Percentiles rank a stretch among this genome's conserved stretches.
These are phyloP conservation scores for Candida broadrunensis DNA, from an alignment of 805 yeast species.

Conservation along the genomic window DNA sequence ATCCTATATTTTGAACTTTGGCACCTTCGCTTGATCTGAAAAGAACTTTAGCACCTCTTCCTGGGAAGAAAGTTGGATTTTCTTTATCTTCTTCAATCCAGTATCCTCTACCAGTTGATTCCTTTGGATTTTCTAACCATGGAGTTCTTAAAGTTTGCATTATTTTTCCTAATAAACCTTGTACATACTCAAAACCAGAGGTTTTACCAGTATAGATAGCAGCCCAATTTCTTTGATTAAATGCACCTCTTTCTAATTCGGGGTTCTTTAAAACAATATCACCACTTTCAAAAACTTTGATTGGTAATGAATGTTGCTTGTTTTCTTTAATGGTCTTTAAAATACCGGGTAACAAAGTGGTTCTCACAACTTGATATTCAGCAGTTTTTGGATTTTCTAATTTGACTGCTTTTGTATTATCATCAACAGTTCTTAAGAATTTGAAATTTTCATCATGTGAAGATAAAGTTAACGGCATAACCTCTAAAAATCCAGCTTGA, in stretches of 20 bases:
- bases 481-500: slow-evolving; percentile 95
- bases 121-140: slow-evolving; percentile 62
- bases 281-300: slow-evolving; percentile 92
- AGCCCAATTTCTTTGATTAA: slow-evolving; percentile 91
- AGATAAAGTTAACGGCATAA: slow-evolving; percentile 90
- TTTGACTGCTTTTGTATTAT: slow-evolving; percentile 75
- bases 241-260: slow-evolving; percentile 80
- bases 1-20: slow-evolving; percentile 63
- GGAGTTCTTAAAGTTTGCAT: slow-evolving; percentile 94
- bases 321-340: slow-evolving; percentile 94
- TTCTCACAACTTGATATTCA: slow-evolving; percentile 97
- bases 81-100: slow-evolving; percentile 75
- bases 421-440: slow-evolving; percentile 73
- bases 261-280: slow-evolving; percentile 88
- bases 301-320: slow-evolving; percentile 92
- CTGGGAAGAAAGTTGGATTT: slow-evolving; percentile 85
- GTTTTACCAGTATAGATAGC: slow-evolving; percentile 93
- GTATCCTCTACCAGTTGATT: slow-evolving; percentile 66
- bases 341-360: slow-evolving; percentile 89
- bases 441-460: slow-evolving; percentile 97
- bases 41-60: slow-evolving; percentile 89
- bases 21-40: slow-evolving; percentile 65
- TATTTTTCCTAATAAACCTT: slow-evolving; percentile 90
- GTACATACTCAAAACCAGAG: slow-evolving; percentile 91
- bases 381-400: slow-evolving; percentile 94